A percentile compares a stretch with the other conserved stretches of the same genome.
These are phyloP conservation scores for Artemisia tridentata DNA, from an alignment of 129 eudicot species.

Conservation along the genomic window DNA sequence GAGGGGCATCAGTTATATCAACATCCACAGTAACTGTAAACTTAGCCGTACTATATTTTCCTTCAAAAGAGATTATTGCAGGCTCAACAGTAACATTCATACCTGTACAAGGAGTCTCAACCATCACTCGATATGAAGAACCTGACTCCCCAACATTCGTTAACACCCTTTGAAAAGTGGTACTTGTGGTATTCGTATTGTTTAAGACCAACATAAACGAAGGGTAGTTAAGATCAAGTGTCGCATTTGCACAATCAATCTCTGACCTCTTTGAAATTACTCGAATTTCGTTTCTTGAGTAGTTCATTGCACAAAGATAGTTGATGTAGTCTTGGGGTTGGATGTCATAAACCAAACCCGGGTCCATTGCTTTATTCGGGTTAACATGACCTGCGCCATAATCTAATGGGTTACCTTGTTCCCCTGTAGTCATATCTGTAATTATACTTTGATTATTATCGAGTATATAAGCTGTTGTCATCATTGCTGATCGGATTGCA, in stretches of 20 bases:
- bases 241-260: constrained; percentile 16
- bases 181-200: constrained; percentile 31
- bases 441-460: constrained; percentile 25
- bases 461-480: constrained; percentile 32
- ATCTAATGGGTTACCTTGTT: constrained; percentile 23
- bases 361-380: constrained; percentile 29
- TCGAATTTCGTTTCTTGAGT: constrained; percentile 16
- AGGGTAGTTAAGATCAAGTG: constrained; percentile 30
- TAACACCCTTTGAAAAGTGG: constrained; percentile 23
- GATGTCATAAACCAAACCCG: constrained; percentile 24
- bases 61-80: constrained; percentile 11
- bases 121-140: constrained; percentile 18
- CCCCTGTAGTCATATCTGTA: constrained; percentile 14
- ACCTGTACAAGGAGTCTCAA: constrained; percentile 21
- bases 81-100: constrained; percentile 24
- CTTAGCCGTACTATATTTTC: constrained; percentile 23
- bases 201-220: constrained; percentile 30
- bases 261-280: constrained; percentile 20
- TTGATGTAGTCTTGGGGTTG: constrained; percentile 20
- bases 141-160: constrained; percentile 22
- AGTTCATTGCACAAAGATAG: constrained; percentile 28
- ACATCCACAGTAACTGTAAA: constrained; percentile 25
- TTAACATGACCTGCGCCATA: constrained; percentile 29
- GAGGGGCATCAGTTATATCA: constrained; percentile 11
- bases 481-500: constrained; percentile 45